Evolutionary conservation across 352 stramenopile species (phyloP), one percentile per base, ranked within the genome.

Genomic region (Peronospora farinosa): DNA sequence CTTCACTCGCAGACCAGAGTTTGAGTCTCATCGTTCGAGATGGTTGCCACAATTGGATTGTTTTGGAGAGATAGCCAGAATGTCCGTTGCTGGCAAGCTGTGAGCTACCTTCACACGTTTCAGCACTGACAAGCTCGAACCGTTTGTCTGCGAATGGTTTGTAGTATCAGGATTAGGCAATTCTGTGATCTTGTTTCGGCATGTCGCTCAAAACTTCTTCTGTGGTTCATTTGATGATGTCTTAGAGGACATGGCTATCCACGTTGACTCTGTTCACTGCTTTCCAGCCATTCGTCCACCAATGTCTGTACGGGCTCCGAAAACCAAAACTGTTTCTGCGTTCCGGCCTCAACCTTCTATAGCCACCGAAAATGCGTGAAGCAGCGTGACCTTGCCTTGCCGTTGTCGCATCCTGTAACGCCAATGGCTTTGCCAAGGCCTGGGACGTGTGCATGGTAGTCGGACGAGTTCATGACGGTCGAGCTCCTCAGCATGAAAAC

Each of bases 401-500:
- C 59, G 72, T 73, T 16, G 91, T 98, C 31, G 89, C 74, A 12
- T 96, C 87, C 10, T 96, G 86, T 54, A 91, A 98, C 56, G 90
- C 92, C 8, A 92, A 97, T 60, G 91, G 92, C 8, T 86, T 96
- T 50, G 83, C 97, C 52, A 97, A 97, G 59, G 67, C 97, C 27
- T 98, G 93, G 93, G 93, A 97, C 58, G 86, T 97, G 39, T 86
- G 91, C 39, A 97, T 97, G 87, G 90, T 98, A 25, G 81, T 88
- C 19, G 91, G 97, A 69, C 69, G 90, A 71, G 62, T 25, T 88
- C 86, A 17, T 27, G 23, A 27, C 23, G 23, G 3, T 27, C 5
- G 23, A 27, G 23, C 2, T 27, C 23, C 23, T 27, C 37, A 95
- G 84, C 28, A 32, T 32, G 8, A 79, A 82, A 63, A 83, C 57